Conservation (phyloP, 352 stramenopile species). For the Pythium apleroticum region DNA sequence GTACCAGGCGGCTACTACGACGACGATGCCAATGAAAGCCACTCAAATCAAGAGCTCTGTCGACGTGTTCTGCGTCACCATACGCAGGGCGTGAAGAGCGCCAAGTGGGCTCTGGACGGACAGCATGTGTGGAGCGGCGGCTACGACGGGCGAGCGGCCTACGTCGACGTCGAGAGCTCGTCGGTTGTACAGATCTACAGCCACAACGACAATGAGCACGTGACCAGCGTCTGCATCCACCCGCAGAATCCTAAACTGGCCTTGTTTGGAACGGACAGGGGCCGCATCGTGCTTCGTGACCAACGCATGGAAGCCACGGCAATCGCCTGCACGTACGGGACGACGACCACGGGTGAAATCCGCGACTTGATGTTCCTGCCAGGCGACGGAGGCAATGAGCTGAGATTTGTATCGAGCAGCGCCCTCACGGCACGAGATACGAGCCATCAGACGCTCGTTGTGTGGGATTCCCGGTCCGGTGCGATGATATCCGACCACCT, state of each 20-base stretch:
- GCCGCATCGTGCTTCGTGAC: constrained; percentile 31
- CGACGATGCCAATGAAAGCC: background rate
- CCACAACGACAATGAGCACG: constrained; percentile 8
- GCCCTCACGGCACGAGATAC: constrained; percentile 37
- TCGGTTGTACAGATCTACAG: constrained; percentile 3
- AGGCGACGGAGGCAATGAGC: background rate
- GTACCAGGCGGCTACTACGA: constrained; percentile 14
- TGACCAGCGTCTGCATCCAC: constrained; percentile 3
- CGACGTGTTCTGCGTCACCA: constrained; percentile 31
- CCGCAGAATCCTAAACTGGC: constrained; percentile 7
- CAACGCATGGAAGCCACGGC: constrained; percentile 22
- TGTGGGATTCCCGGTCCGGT: constrained; percentile 56
- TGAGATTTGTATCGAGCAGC: constrained; percentile 54
- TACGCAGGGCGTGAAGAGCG: constrained; percentile 43
- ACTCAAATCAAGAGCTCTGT: background rate
- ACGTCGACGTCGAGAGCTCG: constrained; percentile 16
- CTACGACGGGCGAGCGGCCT: constrained; percentile 34
- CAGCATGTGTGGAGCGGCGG: constrained; percentile 39
- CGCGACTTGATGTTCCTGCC: constrained; percentile 59
- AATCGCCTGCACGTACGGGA: constrained; percentile 13
- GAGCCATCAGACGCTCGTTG: constrained; percentile 62
- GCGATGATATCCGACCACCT: constrained; percentile 50
- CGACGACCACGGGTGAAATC: constrained; percentile 41
- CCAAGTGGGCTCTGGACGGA: constrained; percentile 58
- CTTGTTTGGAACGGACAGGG: constrained; percentile 9